A percentile compares a stretch with the other conserved stretches of the same genome.
Evolutionary conservation across 306 rosid species (phyloP).

Genomic region (Myrica gale): DNA sequence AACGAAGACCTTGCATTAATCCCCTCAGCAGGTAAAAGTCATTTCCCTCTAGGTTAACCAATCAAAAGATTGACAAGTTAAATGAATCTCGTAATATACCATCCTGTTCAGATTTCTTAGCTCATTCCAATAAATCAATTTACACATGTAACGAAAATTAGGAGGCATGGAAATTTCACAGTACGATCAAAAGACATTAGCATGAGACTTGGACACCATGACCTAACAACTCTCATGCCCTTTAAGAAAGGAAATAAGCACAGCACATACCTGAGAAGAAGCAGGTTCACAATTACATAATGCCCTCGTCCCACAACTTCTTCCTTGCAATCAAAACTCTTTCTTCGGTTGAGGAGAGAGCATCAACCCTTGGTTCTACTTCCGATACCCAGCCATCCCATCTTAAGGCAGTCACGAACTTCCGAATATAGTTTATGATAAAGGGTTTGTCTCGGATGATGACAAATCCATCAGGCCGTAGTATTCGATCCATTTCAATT

Average conservation of each 20-base stretch:
- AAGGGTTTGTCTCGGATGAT: slow-evolving; percentile 58
- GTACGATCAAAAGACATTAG: not conserved
- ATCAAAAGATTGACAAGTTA: not conserved
- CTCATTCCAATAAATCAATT: not conserved
- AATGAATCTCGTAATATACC: not conserved
- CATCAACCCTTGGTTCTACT: slow-evolving; percentile 52
- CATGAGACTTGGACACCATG: not conserved
- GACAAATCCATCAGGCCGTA: slow-evolving; percentile 59
- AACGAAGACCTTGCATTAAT: not conserved
- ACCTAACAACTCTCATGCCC: slow-evolving; percentile 6
- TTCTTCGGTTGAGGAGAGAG: slow-evolving; percentile 46
- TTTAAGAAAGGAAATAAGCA: not conserved
- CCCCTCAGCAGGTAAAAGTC: not conserved
- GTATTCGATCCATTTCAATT: slow-evolving; percentile 62
- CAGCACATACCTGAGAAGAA: slow-evolving; percentile 1
- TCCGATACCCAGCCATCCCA: slow-evolving; percentile 69
- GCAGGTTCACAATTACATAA: slow-evolving; percentile 25
- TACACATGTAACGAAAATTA: not conserved
- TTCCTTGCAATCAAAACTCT: slow-evolving; percentile 60
- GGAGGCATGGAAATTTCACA: not conserved
- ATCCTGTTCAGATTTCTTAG: not conserved
- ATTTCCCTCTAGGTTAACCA: not conserved
- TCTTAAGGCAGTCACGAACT: slow-evolving; percentile 45
- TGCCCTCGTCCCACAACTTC: slow-evolving; percentile 41
- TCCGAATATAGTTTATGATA: slow-evolving; percentile 41